Base-by-base conservation (phyloP, 2,329 filamentous ascomycete species). In the Trichoderma arundinaceum region DNA sequence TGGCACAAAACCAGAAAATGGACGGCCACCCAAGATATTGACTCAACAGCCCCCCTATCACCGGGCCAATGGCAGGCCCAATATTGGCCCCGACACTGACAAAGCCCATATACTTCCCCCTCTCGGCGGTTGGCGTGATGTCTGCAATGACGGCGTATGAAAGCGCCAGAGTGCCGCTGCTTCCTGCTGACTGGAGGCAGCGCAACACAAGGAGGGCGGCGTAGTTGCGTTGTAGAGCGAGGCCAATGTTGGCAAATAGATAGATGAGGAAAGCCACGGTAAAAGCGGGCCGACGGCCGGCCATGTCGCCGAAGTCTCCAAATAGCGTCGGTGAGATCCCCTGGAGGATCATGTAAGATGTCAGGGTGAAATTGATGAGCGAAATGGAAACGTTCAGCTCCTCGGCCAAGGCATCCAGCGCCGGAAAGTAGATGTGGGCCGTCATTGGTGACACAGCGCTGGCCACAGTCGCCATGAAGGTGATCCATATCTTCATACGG, bases 71-170 rank as follows among this genome's bases (percentile, higher is more conserved):
- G 0, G 84, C 77, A 2, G 84, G 83, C 0, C 83, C 84, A 35
- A 90, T 72, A 3, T 88, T 86, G 62, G 84, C 79, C 15, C 84
- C 87, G 4, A 81, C 82, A 38, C 83, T 84, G n/a, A 88, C 85
- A 67, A 88, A 84, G 58, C 86, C 90, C 79, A 94, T 89, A 72
- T 91, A 94, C 64, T 83, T 85, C 2, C 91, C 92, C 70, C 92
- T 81, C 74, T 94, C 90, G 0, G 85, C 83, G 52, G 84, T 87
- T 0, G 89, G 87, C 0, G 88, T 83, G 5, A 93, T 83, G 71
- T 95, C 92, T 0, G 89, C 88, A 13, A 94, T 85, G 1, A 92
- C 86, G 1, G 88, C 91, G 67, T 85, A 90, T 0, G 86, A 87
- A 1, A 95, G 80, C 0, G 91, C 88, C n/a, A 92, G 81, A 0